These are phyloP conservation scores for Suhomyces pyralidae DNA, from an alignment of 805 yeast genomes.

Conservation along the genomic window DNA sequence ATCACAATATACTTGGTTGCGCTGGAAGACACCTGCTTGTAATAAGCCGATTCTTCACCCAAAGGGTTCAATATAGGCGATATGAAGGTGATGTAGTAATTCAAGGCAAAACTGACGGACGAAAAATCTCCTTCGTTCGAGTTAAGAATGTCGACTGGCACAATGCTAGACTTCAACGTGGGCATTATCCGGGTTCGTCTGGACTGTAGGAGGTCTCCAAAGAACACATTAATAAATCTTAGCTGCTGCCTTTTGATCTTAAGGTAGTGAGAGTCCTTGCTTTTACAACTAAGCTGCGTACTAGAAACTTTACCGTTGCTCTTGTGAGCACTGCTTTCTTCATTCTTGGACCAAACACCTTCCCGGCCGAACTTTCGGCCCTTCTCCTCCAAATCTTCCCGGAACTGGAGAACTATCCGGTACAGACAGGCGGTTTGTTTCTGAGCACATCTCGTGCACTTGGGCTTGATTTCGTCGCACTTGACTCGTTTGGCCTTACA, in stretches of 20 bases:
- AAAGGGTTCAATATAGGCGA: conserved; percentile 30
- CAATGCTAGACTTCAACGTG: conserved; percentile 18
- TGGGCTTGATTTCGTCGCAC: conserved; percentile 28
- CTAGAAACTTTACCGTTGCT: background rate
- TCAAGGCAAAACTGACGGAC: conserved; percentile 19
- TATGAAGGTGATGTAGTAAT: conserved; percentile 23
- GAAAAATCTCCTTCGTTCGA: conserved; percentile 9
- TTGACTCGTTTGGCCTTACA: conserved; percentile 20
- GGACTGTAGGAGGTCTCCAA: conserved; percentile 11
- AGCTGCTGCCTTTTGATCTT: conserved; percentile 4
- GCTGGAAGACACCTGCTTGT: conserved; percentile 6
- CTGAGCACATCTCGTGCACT: conserved; percentile 16
- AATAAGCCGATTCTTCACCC: conserved; percentile 10
- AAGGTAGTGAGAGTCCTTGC: conserved; percentile 14
- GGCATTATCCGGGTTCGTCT: conserved; percentile 5
- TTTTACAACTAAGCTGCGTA: conserved; percentile 11
- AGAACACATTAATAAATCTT: conserved; percentile 17
- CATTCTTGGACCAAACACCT: conserved; percentile 23
- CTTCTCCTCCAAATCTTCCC: conserved; percentile 23
- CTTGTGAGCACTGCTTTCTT: background rate
- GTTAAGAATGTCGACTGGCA: conserved; percentile 19
- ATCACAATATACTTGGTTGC: conserved; percentile 13
- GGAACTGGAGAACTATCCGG: conserved; percentile 19
- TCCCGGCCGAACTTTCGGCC: conserved; percentile 28
- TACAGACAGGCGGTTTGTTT: conserved; percentile 19